phyloP scores from a whole-genome alignment of 176 grass and related monocot species.

The Juncus inflexus region DNA sequence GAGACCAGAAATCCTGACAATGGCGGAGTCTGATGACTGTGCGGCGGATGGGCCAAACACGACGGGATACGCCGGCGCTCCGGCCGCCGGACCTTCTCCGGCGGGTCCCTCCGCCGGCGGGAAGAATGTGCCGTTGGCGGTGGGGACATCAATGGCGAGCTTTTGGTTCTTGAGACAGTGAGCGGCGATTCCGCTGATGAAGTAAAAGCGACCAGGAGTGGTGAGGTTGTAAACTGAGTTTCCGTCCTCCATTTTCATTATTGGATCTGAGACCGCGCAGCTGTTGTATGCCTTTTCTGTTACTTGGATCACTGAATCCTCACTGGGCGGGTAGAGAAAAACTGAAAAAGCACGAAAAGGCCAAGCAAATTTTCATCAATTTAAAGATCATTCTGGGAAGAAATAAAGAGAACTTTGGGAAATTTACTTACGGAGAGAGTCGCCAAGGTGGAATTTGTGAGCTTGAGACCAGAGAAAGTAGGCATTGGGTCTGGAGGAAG shows the following conservation, averaged over 20 bases:
- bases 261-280: constrained; percentile 42
- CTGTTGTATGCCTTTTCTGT: constrained; percentile 50
- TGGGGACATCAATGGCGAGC: constrained; percentile 61
- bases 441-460: constrained; percentile 53
- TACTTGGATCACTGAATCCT: constrained; percentile 56
- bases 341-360: constrained; percentile 23
- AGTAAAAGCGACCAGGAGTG: constrained; percentile 48
- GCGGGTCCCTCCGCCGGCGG: constrained; percentile 22
- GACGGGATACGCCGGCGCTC: constrained; percentile 24
- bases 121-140: constrained; percentile 52
- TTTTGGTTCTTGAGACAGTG: constrained; percentile 80
- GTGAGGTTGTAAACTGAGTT: constrained; percentile 90
- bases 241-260: constrained; percentile 54
- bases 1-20: background rate
- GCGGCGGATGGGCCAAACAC: constrained; percentile 29
- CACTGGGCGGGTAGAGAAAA: constrained; percentile 68
- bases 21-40: constrained; percentile 1
- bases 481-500: constrained; percentile 46
- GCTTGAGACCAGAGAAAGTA: constrained; percentile 50
- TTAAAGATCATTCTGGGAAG: background rate
- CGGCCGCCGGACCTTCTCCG: constrained; percentile 8
- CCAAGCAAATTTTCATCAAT: background rate
- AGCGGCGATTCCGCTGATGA: constrained; percentile 43
- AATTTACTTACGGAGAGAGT: constrained; percentile 52
- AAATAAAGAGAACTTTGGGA: background rate